Base-by-base conservation (phyloP, 306 rosid species). In the Cucurbita maxima region DNA sequence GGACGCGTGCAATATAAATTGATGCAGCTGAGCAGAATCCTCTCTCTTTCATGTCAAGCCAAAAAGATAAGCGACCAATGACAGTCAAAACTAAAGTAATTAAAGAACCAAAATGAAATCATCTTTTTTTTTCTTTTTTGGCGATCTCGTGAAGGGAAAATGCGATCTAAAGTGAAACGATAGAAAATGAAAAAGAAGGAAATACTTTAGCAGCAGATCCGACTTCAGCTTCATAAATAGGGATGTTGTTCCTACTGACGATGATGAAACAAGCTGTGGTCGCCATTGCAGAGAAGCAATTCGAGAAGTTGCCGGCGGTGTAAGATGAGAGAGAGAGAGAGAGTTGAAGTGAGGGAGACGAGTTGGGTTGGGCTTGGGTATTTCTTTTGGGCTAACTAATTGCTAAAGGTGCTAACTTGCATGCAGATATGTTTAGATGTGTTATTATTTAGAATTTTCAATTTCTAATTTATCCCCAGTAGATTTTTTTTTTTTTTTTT, bases 181-280 rank as follows among this genome's bases (percentile, higher is more conserved):
- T 15, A 8, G 47, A 64, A 41, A 77, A 74, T 79, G 5, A 8
- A 50, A 14, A 67, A 43, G 20, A 51, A 68, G 73, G 44, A 76
- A 43, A 75, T 84, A 93, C 98, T 81, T 94, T 94, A 71, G 92
- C 87, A 19, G 98, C 90, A 73, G 96, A 88, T 85, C 98, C 98
- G 71, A 94, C 96, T 94, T 94, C 97, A 75, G 98, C 93, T 85
- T 90, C 98, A 75, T 94, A 94, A 55, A 94, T 94, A 19, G 98
- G 98, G 76, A 94, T 90, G 75, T 94, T 96, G 71, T 87, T 94
- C 85, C 98, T 82, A 85, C 98, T 90, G 76, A 94, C 97, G 72
- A 94, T 94, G 79, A 94, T 87, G 87, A 94, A 94, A 82, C 97
- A 94, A 66, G 98, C 98, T 10, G 97, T 90, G 60, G 88, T 84